Evolutionary conservation across 2,329 filamentous ascomycete genomes (phyloP), one percentile per base, ranked within the genome.

Genomic region (Mycosphaerella arachidis): DNA sequence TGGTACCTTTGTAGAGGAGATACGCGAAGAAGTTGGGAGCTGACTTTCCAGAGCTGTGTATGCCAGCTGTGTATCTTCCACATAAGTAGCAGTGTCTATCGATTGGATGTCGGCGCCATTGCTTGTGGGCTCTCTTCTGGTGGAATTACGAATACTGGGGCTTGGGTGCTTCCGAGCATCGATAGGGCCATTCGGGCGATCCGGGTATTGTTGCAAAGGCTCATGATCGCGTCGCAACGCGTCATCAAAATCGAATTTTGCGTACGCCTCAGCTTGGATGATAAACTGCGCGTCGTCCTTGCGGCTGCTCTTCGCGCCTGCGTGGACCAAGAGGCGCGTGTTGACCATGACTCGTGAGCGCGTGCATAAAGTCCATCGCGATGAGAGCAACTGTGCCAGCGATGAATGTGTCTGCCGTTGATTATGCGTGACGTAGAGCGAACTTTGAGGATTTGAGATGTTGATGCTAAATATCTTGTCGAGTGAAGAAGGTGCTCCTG

Each of bases 61-160:
- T 16, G 75, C 78, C 27, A 76, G 58, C 62, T 80, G 78, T 6
- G 78, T 78, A 56, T 79, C 74, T 31, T 79, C 76, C 29, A 79
- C 67, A 53, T 61, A 69, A 13, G 24, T 27, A 4, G n/a, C 45
- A 16, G 37, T 12, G 29, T 53, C 20, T n/a, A 18, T 8, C 9
- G 20, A 9, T 16, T 50, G 18, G n/a, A 16, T 50, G 12, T 24
- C 48, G 48, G 10, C 9, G n/a, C 18, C 8, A 30, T 24, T 24
- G 24, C 24, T 24, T 24, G 3, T 24, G 24, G 24, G 24, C 24
- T 24, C 24, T 24, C 24, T 24, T 24, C 2, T 24, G 24, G 3
- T 24, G 24, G 24, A 24, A 24, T 24, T 3, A 24, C 24, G 24
- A 24, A 24, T 24, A 24, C 24, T 31, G 40, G 31, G 18, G 24